phyloP scores from a whole-genome alignment of 768 basidiomycete genomes.

The Russula griseocarnosa region DNA sequence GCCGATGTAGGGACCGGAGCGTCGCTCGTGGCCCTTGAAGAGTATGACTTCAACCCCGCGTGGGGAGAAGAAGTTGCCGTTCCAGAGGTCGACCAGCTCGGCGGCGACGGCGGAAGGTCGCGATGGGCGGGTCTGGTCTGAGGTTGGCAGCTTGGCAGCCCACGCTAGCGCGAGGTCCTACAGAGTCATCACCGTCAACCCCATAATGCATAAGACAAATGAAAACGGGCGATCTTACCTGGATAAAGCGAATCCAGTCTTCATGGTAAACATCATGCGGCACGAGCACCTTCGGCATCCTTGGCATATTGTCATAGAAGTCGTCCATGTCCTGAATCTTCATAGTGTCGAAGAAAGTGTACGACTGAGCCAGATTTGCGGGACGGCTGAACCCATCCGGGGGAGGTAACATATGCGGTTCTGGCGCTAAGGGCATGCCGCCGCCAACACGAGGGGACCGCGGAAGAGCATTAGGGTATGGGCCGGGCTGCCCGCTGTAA shows the following conservation, averaged over 20 bases:
- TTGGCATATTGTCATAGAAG: conserved; percentile 59
- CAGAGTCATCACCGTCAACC: conserved; percentile 4
- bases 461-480: conserved; percentile 10
- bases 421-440: conserved; percentile 5
- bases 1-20: conserved; percentile 61
- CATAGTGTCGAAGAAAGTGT: conserved; percentile 63
- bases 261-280: conserved; percentile 74
- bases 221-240: conserved; percentile 39
- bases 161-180: conserved; percentile 75
- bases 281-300: conserved; percentile 67
- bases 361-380: conserved; percentile 61
- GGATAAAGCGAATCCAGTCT: conserved; percentile 78
- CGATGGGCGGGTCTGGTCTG: conserved; percentile 46
- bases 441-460: conserved; percentile 25
- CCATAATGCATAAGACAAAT: no score
- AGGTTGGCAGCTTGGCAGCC: conserved; percentile 68
- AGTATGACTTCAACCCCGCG: conserved; percentile 77
- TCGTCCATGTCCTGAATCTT: conserved; percentile 77
- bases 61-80: conserved; percentile 64
- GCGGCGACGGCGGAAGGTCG: conserved; percentile 57
- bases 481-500: conserved; percentile 26
- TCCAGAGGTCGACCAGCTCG: conserved; percentile 81
- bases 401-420: conserved; percentile 36
- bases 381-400: conserved; percentile 76
- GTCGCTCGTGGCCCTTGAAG: conserved; percentile 75